phyloP scores from a whole-genome alignment of 495 filamentous ascomycete genomes.

The Penicillium robsamsonii region DNA sequence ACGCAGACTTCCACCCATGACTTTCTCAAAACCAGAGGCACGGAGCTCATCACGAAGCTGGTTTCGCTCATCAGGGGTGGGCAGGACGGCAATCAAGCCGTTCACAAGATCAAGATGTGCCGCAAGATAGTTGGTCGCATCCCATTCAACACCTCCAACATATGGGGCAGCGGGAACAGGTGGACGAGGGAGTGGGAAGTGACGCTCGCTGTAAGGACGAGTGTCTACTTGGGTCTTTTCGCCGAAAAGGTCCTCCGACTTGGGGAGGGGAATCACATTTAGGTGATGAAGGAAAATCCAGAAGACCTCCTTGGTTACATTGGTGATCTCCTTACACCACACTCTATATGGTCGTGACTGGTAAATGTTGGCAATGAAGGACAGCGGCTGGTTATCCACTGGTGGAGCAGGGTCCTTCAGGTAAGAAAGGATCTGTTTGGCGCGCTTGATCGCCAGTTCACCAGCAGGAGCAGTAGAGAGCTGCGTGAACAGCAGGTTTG shows the following conservation, averaged over 20 bases:
- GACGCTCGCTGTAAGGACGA: conserved; percentile 42
- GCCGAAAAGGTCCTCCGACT: conserved; percentile 30
- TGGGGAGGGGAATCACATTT: conserved; percentile 69
- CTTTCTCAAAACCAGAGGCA: conserved; percentile 88
- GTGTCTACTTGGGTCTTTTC: conserved; percentile 16
- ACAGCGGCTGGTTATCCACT: conserved; percentile 70
- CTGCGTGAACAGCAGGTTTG: conserved; percentile 81
- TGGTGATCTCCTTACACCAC: conserved; percentile 89
- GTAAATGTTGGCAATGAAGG: conserved; percentile 87
- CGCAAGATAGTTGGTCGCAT: conserved; percentile 93
- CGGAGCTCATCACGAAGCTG: conserved; percentile 69
- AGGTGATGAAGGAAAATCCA: conserved; percentile 97
- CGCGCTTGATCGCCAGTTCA: conserved; percentile 52
- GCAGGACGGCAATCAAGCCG: conserved; percentile 81
- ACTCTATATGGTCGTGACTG: conserved; percentile 83
- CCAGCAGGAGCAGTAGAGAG: conserved; percentile 58
- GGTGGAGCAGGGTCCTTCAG: conserved; percentile 76
- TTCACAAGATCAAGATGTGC: conserved; percentile 91
- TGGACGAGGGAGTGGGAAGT: conserved; percentile 85
- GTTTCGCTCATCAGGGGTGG: conserved; percentile 71
- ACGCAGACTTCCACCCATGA: conserved; percentile 77
- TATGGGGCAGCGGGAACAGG: conserved; percentile 94
- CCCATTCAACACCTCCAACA: conserved; percentile 98
- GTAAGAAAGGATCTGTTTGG: conserved; percentile 69
- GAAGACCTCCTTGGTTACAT: conserved; percentile 96